Conservation (phyloP, 2,329 filamentous ascomycete species). For the Reticulascus tulasneorum region DNA sequence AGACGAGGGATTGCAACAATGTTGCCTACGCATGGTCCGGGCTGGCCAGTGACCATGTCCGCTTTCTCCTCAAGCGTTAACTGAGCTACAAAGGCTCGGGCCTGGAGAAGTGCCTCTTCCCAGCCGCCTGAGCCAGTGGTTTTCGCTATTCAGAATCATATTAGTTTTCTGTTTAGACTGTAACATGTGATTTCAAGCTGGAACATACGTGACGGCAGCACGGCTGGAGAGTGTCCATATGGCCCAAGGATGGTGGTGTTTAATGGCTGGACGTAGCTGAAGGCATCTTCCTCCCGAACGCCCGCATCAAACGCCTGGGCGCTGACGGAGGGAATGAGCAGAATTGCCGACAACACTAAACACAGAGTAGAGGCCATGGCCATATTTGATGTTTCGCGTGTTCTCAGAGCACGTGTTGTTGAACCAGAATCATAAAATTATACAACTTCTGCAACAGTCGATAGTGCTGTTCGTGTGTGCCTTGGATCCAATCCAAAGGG, state of each 20-base stretch:
- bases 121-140: constrained; percentile 28
- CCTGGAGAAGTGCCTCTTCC: constrained; percentile 32
- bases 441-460: no score
- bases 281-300: constrained; percentile 23
- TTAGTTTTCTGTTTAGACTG: no score
- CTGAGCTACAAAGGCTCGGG: constrained; percentile 25
- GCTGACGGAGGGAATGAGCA: constrained; percentile 21
- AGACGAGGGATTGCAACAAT: constrained; percentile 34
- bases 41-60: constrained; percentile 28
- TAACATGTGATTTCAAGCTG: not conserved
- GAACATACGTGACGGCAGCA: constrained; percentile 32
- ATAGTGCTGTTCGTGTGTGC: no score
- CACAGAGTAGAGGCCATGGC: constrained; percentile 31
- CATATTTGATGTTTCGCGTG: constrained; percentile 1
- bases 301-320: constrained; percentile 22
- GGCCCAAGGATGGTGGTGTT: constrained; percentile 36
- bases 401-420: no score
- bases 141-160: constrained; percentile 24
- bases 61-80: constrained; percentile 26
- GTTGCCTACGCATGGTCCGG: constrained; percentile 29
- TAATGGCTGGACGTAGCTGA: constrained; percentile 34
- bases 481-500: no score
- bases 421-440: no score
- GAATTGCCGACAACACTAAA: constrained; percentile 36
- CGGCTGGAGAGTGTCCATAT: constrained; percentile 33